A percentile compares a stretch with the other conserved stretches of the same genome.
phyloP scores from a whole-genome alignment of 2,329 filamentous ascomycete species.

The Hypoxylon sp. region DNA sequence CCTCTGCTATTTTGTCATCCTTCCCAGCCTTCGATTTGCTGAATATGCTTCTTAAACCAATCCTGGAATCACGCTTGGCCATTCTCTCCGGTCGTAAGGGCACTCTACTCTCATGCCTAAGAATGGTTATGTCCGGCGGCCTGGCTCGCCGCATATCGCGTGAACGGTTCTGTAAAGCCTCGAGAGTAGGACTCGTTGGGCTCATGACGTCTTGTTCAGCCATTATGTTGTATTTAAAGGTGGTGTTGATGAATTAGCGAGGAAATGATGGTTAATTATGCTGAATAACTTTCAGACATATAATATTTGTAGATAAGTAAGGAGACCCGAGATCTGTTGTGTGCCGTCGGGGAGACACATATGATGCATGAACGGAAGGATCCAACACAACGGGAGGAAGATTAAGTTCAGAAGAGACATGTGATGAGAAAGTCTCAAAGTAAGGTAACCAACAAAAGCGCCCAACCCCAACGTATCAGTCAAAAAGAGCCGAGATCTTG shows the following conservation, averaged over 20 bases:
- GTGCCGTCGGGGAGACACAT: constrained; percentile 25
- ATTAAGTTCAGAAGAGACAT: constrained; percentile 31
- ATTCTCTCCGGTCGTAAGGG: constrained; percentile 62
- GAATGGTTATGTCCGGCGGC: constrained; percentile 57
- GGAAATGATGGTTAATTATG: constrained; percentile 11
- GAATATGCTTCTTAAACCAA: constrained; percentile 68
- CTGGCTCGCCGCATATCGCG: constrained; percentile 57
- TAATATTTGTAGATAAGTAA: constrained; percentile 25
- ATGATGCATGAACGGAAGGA: constrained; percentile 22
- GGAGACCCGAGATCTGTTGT: constrained; percentile 18
- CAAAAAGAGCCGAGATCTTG: constrained; percentile 34
- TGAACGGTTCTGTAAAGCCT: constrained; percentile 53
- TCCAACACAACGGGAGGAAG: constrained; percentile 25
- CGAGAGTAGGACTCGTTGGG: constrained; percentile 50
- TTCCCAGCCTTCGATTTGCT: constrained; percentile 60
- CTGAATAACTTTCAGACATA: constrained; percentile 25
- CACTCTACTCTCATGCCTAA: constrained; percentile 57
- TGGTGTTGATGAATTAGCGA: constrained; percentile 20
- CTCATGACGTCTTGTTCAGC: constrained; percentile 26
- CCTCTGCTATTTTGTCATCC: constrained; percentile 51
- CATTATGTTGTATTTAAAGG: constrained; percentile 28
- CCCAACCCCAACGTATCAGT: constrained; percentile 33
- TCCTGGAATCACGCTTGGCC: constrained; percentile 65
- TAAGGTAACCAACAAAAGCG: constrained; percentile 34
- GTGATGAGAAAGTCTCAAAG: constrained; percentile 19